Evolutionary conservation across 345 rosid species (phyloP), one percentile per base, ranked within the genome.

Genomic region (Hibiscus tridactylites): DNA sequence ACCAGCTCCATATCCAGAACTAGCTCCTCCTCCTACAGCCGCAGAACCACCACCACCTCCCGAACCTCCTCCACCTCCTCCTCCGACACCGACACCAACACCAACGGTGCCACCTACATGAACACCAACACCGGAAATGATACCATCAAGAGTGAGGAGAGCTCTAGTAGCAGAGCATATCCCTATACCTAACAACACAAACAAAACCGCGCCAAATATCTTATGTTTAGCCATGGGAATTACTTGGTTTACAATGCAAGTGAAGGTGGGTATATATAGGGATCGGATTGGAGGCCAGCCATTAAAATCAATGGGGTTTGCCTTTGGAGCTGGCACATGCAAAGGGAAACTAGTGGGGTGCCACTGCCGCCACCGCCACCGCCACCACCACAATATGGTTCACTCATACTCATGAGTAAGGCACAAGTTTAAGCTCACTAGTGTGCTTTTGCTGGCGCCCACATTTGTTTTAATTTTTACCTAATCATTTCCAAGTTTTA

Each of bases 121-220:
- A 35, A 35, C 0, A 7, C 63, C 62, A 15, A 13, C 31, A 50
- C 21, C 66, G 8, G 53, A 33, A 29, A 58, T 3, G 35, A 56
- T 31, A 75, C 68, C 80, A 16, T 77, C 81, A 56, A 61, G 26
- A 44, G 73, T 75, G 44, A 84, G 77, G 28, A 86, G 82, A 39
- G 73, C 65, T 74, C 87, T 79, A 21, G 74, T 64, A 10, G 85
- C 86, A n/a, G 85, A 77, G 69, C 79, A 76, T 13, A 82, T 24
- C 8, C 82, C 82, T 19, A 86, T 17, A 49, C 77, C 79, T 58
- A 84, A 35, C 61, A 82, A 37, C 39, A 82, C 69, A 59, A 79
- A 70, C 61, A 81, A 70, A 54, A 77, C 72, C 24, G 61, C 52
- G 69, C 68, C 52, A 24, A 57, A 44, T 37, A 80, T 9, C 57